Percentiles rank a stretch among this genome's conserved stretches.
phyloP scores from a whole-genome alignment of 257 asterid species.

The Phtheirospermum japonicum region DNA sequence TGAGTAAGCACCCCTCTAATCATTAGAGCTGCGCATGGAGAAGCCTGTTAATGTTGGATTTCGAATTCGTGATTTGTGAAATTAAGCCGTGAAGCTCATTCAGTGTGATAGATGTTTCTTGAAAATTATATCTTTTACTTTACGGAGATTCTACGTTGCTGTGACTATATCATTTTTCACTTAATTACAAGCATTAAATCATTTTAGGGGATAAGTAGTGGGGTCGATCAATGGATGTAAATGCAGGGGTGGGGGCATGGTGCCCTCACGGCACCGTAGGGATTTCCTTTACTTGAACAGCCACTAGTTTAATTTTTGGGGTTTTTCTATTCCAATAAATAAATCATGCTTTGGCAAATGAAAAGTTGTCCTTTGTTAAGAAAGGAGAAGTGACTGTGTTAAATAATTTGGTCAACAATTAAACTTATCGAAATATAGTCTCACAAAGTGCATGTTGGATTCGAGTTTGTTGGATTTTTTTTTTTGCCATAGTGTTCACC shows the following conservation, averaged over 20 bases:
- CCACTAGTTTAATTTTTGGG: not conserved
- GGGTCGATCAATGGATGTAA: no score
- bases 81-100: not conserved
- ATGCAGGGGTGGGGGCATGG: no score
- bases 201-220: no score
- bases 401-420: not conserved
- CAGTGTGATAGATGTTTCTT: no score
- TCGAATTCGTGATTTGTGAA: not conserved
- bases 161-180: no score
- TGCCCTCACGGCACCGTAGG: no score
- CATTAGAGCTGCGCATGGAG: not conserved
- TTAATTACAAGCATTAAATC: no score
- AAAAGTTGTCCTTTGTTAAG: not conserved
- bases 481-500: not conserved
- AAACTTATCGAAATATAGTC: not conserved
- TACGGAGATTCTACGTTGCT: no score
- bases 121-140: no score
- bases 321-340: not conserved
- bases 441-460: conserved; percentile 8
- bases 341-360: not conserved
- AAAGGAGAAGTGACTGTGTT: not conserved
- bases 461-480: not conserved
- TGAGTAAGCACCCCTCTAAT: not conserved
- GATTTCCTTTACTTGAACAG: no score
- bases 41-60: not conserved